phyloP scores from a whole-genome alignment of 352 stramenopile species.

The Globisporangium megalacanthum region DNA sequence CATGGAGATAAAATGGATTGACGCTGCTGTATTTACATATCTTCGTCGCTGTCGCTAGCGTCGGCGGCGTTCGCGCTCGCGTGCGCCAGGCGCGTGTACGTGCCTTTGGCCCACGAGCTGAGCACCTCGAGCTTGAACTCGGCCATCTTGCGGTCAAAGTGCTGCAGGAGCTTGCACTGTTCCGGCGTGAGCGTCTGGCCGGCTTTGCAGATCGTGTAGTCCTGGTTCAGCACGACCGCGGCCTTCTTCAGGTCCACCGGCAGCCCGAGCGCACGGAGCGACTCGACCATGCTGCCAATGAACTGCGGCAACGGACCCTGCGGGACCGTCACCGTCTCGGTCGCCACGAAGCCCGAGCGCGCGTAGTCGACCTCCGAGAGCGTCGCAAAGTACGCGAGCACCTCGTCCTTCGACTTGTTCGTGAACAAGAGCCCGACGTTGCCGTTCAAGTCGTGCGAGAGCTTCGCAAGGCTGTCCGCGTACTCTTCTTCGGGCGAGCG shows the following conservation, averaged over 20 bases:
- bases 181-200: conserved; percentile 93
- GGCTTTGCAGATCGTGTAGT: conserved; percentile 93
- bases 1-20: no score
- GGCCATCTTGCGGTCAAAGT: conserved; percentile 88
- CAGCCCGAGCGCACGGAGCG: conserved; percentile 93
- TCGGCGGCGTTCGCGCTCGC: conserved; percentile 34
- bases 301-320: conserved; percentile 90
- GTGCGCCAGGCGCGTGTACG: conserved; percentile 65
- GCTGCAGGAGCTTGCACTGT: conserved; percentile 93
- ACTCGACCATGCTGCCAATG: conserved; percentile 95
- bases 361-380: conserved; percentile 92
- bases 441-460: conserved; percentile 89
- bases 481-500: conserved; percentile 95
- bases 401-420: conserved; percentile 85
- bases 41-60: conserved; percentile 24
- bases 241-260: conserved; percentile 97
- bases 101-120: conserved; percentile 70
- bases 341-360: conserved; percentile 89
- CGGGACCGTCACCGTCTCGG: conserved; percentile 84
- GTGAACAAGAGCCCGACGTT: conserved; percentile 96
- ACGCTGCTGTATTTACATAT: conserved; percentile 20
- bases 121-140: conserved; percentile 81
- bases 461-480: conserved; percentile 90
- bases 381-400: conserved; percentile 90
- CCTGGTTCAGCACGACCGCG: conserved; percentile 87